A percentile compares a stretch with the other conserved stretches of the same genome.
Evolutionary conservation across 2,329 filamentous ascomycete species (phyloP).

Genomic region (Colletotrichum costaricense): DNA sequence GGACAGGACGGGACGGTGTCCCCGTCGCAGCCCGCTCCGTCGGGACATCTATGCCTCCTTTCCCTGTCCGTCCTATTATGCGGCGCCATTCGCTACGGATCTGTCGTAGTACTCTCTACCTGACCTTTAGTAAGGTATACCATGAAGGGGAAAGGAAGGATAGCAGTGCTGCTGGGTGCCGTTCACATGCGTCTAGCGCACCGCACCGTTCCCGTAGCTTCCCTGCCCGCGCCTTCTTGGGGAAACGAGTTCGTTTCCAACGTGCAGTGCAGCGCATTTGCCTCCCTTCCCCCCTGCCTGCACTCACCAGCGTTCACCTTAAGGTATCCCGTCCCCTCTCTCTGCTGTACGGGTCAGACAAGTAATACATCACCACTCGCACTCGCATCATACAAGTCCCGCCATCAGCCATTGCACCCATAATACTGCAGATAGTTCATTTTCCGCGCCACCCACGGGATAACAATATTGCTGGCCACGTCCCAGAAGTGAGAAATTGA

Average conservation of each 20-base stretch:
- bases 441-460: background rate
- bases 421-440: background rate
- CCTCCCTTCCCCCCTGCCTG: slow-evolving; percentile 1
- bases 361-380: slow-evolving; percentile 21
- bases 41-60: slow-evolving; percentile 29
- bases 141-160: background rate
- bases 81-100: background rate
- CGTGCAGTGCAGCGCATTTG: slow-evolving; percentile 24
- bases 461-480: background rate
- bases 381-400: slow-evolving; percentile 6
- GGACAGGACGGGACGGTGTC: background rate
- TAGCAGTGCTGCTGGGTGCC: background rate
- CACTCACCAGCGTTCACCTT: background rate
- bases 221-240: background rate
- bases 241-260: slow-evolving; percentile 30
- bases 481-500: background rate
- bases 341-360: background rate
- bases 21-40: slow-evolving; percentile 14
- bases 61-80: slow-evolving; percentile 8
- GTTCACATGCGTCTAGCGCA: slow-evolving; percentile 27
- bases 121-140: background rate
- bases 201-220: slow-evolving; percentile 21
- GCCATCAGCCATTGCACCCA: too few relatives aligned
- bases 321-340: background rate
- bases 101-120: background rate